A percentile compares a stretch with the other conserved stretches of the same genome.
Conservation (phyloP, 1,284 basidiomycete species). For the Fomitopsis betulina region DNA sequence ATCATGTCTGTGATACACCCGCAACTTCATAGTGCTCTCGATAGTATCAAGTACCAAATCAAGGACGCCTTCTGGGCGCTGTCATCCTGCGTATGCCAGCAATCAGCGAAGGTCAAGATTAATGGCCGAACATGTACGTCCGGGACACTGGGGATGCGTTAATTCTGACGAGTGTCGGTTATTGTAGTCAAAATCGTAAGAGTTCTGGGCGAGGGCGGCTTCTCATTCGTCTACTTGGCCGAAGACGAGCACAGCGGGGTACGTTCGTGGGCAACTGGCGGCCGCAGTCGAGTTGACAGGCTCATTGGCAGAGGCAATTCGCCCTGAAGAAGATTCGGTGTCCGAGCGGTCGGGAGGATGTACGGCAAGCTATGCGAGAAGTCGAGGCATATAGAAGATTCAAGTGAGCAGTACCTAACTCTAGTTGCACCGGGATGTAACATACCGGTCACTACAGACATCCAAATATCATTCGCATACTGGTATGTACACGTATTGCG, state of each 20-base stretch:
- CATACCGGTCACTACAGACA: slow-evolving; percentile 45
- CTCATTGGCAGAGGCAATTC: slow-evolving; percentile 64
- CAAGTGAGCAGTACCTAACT: slow-evolving; percentile 50
- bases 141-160: neutral
- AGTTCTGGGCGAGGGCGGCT: slow-evolving; percentile 91
- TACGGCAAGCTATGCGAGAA: slow-evolving; percentile 84
- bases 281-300: slow-evolving; percentile 8
- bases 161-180: neutral
- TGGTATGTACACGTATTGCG: slow-evolving; percentile 37
- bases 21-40: slow-evolving; percentile 38
- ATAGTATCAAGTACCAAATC: slow-evolving; percentile 65
- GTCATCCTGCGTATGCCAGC: slow-evolving; percentile 75
- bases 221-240: slow-evolving; percentile 93
- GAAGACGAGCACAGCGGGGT: slow-evolving; percentile 82
- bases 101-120: slow-evolving; percentile 84
- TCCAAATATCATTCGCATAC: slow-evolving; percentile 85
- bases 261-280: slow-evolving; percentile 1
- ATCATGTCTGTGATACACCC: slow-evolving; percentile 9
- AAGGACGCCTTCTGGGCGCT: slow-evolving; percentile 79
- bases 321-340: slow-evolving; percentile 93
- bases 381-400: slow-evolving; percentile 90
- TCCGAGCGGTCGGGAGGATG: slow-evolving; percentile 77
- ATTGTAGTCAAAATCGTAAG: slow-evolving; percentile 78
- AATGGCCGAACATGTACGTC: slow-evolving; percentile 86
- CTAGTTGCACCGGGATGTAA: neutral